A percentile compares a stretch with the other conserved stretches of the same genome.
Conservation (phyloP, 2,329 filamentous ascomycete genomes). For the Cryphonectria radicalis region DNA sequence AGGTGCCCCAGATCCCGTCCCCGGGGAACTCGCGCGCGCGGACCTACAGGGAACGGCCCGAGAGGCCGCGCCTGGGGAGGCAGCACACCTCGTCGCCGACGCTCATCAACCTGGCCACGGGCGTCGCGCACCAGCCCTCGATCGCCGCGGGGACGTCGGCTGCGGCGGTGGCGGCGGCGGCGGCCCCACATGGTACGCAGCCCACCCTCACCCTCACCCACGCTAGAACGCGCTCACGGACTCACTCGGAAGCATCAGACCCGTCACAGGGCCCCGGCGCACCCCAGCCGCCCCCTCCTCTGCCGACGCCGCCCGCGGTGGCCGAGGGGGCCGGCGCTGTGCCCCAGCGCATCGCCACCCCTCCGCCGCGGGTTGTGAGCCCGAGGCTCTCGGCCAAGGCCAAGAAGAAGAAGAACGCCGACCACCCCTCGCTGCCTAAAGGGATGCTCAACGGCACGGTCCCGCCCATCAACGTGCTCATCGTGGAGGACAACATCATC, state of each 20-base stretch:
- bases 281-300: constrained; percentile 53
- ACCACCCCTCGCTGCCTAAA: constrained; percentile 55
- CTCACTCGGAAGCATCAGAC: constrained; percentile 62
- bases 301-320: constrained; percentile 47
- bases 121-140: constrained; percentile 46
- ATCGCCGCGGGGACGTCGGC: constrained; percentile 37
- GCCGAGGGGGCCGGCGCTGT: constrained; percentile 47
- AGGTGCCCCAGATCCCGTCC: constrained; percentile 79
- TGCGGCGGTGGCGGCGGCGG: constrained; percentile 34
- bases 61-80: constrained; percentile 65
- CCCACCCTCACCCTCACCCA: constrained; percentile 38
- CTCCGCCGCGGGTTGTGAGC: constrained; percentile 53
- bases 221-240: constrained; percentile 55
- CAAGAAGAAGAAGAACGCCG: constrained; percentile 58
- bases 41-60: constrained; percentile 59
- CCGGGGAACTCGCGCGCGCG: constrained; percentile 69
- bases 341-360: constrained; percentile 58
- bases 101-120: constrained; percentile 61
- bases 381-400: constrained; percentile 52
- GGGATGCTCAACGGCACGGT: constrained; percentile 79
- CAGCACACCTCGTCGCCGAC: constrained; percentile 85
- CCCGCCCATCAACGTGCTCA: constrained; percentile 94
- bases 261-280: constrained; percentile 44
- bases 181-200: constrained; percentile 43
- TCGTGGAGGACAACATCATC: constrained; percentile 98